A percentile compares a stretch with the other conserved stretches of the same genome.
phyloP scores from a whole-genome alignment of 2,329 filamentous ascomycete species.

The Hortaea werneckii region DNA sequence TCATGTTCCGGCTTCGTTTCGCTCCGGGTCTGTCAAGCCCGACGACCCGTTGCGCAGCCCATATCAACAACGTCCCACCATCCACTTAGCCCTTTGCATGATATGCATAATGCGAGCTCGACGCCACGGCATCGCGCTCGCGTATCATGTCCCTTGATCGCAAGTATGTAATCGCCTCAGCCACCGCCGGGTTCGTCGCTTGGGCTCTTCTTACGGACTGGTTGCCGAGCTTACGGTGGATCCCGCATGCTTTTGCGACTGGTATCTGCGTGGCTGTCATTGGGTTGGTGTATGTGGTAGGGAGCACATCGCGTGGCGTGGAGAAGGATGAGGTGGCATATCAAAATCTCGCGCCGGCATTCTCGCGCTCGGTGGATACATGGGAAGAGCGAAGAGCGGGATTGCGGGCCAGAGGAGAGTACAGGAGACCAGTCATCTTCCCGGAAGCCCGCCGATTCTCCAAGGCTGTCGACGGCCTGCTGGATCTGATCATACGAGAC shows the following conservation, averaged over 20 bases:
- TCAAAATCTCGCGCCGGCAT: constrained; percentile 10
- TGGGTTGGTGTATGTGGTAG: constrained; percentile 47
- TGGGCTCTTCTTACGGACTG: constrained; percentile 82
- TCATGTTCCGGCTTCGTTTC: too few relatives aligned
- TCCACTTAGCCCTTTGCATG: background rate
- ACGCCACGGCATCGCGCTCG: constrained; percentile 6
- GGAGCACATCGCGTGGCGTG: constrained; percentile 50
- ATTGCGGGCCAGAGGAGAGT: constrained; percentile 55
- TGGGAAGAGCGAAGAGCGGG: constrained; percentile 65
- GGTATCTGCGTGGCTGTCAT: constrained; percentile 51
- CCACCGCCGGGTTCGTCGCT: constrained; percentile 63
- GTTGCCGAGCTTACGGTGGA: constrained; percentile 72
- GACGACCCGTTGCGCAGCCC: too few relatives aligned
- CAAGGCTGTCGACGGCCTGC: constrained; percentile 65
- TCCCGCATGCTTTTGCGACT: constrained; percentile 70
- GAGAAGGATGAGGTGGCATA: constrained; percentile 23
- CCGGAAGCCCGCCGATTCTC: constrained; percentile 68
- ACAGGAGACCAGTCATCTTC: constrained; percentile 61
- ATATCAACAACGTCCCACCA: too few relatives aligned
- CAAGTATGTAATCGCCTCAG: constrained; percentile 60
- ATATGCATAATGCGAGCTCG: constrained; percentile 5
- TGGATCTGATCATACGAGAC: constrained; percentile 68
- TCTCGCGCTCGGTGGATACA: constrained; percentile 26
- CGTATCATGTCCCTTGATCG: constrained; percentile 58
- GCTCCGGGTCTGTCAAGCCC: too few relatives aligned